Percentiles rank a stretch among this genome's conserved stretches.
These are phyloP conservation scores for Phallus indusiatus DNA, from an alignment of 768 basidiomycete species.

Conservation along the genomic window DNA sequence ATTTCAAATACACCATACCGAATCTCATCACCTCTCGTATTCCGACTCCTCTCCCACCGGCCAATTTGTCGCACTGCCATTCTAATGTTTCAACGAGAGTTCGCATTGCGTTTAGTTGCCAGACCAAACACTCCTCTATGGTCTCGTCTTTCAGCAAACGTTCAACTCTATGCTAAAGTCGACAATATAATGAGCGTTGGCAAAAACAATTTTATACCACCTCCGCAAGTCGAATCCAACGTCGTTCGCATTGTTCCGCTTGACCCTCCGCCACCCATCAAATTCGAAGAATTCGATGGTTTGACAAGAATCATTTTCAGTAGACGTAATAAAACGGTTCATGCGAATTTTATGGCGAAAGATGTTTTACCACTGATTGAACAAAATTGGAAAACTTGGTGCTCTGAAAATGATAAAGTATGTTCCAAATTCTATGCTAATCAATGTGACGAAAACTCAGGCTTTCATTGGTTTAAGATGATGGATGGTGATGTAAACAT, in stretches of 20 bases:
- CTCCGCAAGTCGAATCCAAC: slow-evolving; percentile 87
- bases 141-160: slow-evolving; percentile 93
- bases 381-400: slow-evolving; percentile 89
- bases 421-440: slow-evolving; percentile 22
- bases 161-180: slow-evolving; percentile 94
- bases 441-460: neutral
- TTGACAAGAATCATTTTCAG: slow-evolving; percentile 85
- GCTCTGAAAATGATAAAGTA: slow-evolving; percentile 60
- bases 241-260: slow-evolving; percentile 87
- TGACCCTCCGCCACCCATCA: slow-evolving; percentile 91
- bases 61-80: slow-evolving; percentile 90
- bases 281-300: slow-evolving; percentile 97
- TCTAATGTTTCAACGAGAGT: slow-evolving; percentile 99
- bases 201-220: slow-evolving; percentile 94
- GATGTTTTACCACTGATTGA: slow-evolving; percentile 94
- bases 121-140: slow-evolving; percentile 76
- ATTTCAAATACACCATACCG: slow-evolving; percentile 99
- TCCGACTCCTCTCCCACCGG: slow-evolving; percentile 92
- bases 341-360: slow-evolving; percentile 87
- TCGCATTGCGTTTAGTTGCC: slow-evolving; percentile 86
- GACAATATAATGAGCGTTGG: slow-evolving; percentile 94
- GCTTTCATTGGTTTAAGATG: slow-evolving; percentile 32
- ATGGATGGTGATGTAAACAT: slow-evolving; percentile 64
- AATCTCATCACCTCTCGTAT: slow-evolving; percentile 95
- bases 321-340: slow-evolving; percentile 80